phyloP scores from a whole-genome alignment of 2,329 filamentous ascomycete species.

The Aureobasidium leucospermi region DNA sequence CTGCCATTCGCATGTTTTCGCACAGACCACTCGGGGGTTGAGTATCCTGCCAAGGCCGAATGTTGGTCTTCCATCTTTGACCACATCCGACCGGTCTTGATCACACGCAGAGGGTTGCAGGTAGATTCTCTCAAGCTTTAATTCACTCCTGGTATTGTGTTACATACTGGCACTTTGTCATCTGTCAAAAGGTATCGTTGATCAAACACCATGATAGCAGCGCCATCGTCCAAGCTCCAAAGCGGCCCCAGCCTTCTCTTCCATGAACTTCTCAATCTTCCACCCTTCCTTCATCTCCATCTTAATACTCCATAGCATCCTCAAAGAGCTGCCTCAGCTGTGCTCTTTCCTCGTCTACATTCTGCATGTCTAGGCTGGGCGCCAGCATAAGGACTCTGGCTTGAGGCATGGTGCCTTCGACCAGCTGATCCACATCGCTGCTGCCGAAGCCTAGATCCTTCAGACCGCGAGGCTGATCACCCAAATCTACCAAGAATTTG shows the following conservation, averaged over 20 bases:
- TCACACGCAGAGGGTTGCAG: no score
- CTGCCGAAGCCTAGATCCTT: conserved; percentile 72
- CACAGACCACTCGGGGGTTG: no score
- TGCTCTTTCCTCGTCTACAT: conserved; percentile 42
- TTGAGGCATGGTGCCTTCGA: conserved; percentile 94
- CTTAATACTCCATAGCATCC: conserved; percentile 38
- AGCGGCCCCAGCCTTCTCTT: not conserved
- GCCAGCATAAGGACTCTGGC: conserved; percentile 84
- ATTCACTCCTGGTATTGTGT: not conserved
- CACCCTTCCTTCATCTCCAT: not conserved
- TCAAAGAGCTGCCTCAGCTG: conserved; percentile 42
- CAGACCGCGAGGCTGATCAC: conserved; percentile 83
- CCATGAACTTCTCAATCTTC: not conserved
- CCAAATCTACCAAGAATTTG: conserved; percentile 72
- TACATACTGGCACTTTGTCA: not conserved
- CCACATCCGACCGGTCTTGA: not conserved
- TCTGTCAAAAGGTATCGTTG: not conserved
- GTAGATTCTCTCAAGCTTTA: no score
- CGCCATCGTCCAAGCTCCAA: not conserved
- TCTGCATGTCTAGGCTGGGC: conserved; percentile 57
- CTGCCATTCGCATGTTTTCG: not conserved
- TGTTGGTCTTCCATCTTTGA: no score
- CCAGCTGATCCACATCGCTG: conserved; percentile 70
- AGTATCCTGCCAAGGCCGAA: not conserved
- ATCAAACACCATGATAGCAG: not conserved